Evolutionary conservation across 2,329 filamentous ascomycete species (phyloP), one percentile per base, ranked within the genome.

Genomic region (Botrytis fragariae): DNA sequence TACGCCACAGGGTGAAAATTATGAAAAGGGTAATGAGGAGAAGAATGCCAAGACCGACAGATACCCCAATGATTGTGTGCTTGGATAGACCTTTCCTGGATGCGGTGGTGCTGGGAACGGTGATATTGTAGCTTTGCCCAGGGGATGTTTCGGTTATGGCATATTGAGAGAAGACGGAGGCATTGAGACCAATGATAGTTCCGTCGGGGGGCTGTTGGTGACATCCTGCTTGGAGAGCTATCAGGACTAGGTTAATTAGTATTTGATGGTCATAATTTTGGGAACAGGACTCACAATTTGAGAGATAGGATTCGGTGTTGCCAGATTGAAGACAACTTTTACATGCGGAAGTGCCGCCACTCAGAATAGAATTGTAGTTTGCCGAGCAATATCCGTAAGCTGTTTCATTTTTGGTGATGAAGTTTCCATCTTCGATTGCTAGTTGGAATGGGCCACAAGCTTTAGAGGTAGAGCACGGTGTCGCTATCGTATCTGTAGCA

Each of bases 371-470:
- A 59, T 77, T 73, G 29, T 75, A 69, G 54, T 78, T 75, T 4
- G 74, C 74, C 45, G 74, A 70, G 64, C 80, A 81, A 60, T 80
- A 81, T n/a, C 74, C 67, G 70, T 78, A 81, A 37, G 75, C 68
- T 5, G 62, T 74, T 22, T 72, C 74, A 44, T 77, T 78, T 37
- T 57, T 63, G 5, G 78, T 72, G 14, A 74, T 69, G 20, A 76
- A 69, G 32, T 78, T 76, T n/a, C 76, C 77, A 74, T 77, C 67
- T 64, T 75, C 74, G 7, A 81, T 62, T 48, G 78, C 76, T 7
- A 45, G n/a, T 42, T 75, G 74, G 12, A 81, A 75, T 14, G 77
- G 76, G 14, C 64, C 76, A 72, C 80, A 81, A 12, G 75, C 73
- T 16, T 68, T 65, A 18, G 63, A 69, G 22, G 77, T 78, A 25